Evolutionary conservation across 1,139 yeast species (phyloP).

Genomic region (Sugiyamaella novakii): DNA sequence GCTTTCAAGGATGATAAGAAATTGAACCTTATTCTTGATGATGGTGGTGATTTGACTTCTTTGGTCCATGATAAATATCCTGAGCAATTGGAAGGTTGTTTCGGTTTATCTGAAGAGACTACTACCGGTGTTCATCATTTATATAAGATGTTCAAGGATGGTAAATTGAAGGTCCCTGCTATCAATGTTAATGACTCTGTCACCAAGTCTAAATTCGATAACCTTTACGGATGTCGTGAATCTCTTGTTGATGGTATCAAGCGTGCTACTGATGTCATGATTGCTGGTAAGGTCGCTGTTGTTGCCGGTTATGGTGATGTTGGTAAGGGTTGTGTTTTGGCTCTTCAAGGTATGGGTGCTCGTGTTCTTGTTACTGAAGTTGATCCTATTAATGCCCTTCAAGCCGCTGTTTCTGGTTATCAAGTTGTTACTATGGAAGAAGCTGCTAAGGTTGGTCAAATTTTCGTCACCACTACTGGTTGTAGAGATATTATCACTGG

Average conservation of each 20-base stretch:
- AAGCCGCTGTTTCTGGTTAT: constrained; percentile 99
- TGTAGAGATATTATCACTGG: constrained; percentile 97
- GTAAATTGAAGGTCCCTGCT: constrained; percentile 95
- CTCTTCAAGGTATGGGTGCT: constrained; percentile 99
- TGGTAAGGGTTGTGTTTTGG: constrained; percentile 99
- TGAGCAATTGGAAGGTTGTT: constrained; percentile 93
- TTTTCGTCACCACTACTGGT: constrained; percentile 99
- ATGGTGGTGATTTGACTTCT: constrained; percentile 99
- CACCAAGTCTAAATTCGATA: constrained; percentile 99
- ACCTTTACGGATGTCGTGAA: constrained; percentile 99
- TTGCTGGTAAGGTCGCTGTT: constrained; percentile 98
- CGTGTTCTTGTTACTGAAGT: constrained; percentile 97
- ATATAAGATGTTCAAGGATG: constrained; percentile 93
- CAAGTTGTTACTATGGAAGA: constrained; percentile 97
- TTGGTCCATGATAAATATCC: constrained; percentile 98
- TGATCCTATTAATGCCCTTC: constrained; percentile 99
- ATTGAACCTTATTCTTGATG: constrained; percentile 97
- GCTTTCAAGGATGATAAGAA: constrained; percentile 97
- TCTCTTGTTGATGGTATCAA: constrained; percentile 98
- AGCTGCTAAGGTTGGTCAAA: constrained; percentile 92
- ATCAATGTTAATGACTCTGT: constrained; percentile 99
- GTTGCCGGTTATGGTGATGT: constrained; percentile 99
- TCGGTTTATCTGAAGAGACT: constrained; percentile 98
- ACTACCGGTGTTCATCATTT: constrained; percentile 99
- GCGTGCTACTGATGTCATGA: constrained; percentile 99